Evolutionary conservation across 2,329 filamentous ascomycete genomes (phyloP).

Genomic region (Coniochaeta prunicola): DNA sequence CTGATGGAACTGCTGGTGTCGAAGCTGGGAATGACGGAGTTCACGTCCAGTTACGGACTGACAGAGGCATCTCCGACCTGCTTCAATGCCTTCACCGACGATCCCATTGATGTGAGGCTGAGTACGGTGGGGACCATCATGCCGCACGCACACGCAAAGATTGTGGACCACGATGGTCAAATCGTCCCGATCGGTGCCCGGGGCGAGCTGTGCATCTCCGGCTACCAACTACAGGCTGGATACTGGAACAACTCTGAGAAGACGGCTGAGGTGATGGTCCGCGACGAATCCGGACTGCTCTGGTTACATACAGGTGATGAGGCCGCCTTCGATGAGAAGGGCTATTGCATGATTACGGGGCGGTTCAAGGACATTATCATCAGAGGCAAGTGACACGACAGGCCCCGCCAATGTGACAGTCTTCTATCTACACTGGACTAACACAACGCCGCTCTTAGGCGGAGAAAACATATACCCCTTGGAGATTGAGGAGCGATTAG

Average conservation of each 20-base stretch:
- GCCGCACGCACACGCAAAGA: conserved; percentile 71
- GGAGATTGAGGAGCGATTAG: conserved; percentile 68
- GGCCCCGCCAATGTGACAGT: neutral
- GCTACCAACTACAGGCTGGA: conserved; percentile 65
- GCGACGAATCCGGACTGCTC: conserved; percentile 43
- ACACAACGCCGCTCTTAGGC: conserved; percentile 27
- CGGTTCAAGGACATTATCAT: conserved; percentile 78
- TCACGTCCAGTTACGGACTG: conserved; percentile 63
- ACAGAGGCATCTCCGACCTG: conserved; percentile 75
- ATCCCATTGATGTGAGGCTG: conserved; percentile 58
- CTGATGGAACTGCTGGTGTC: conserved; percentile 67
- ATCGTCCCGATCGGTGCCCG: conserved; percentile 59
- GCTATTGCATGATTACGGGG: conserved; percentile 67
- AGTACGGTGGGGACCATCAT: conserved; percentile 70
- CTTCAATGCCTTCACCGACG: conserved; percentile 72
- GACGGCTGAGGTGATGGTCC: conserved; percentile 54
- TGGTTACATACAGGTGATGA: conserved; percentile 66
- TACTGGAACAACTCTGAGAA: conserved; percentile 68
- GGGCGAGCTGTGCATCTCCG: conserved; percentile 71
- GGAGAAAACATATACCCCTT: conserved; percentile 70
- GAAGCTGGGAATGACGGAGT: conserved; percentile 68
- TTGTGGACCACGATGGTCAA: conserved; percentile 60
- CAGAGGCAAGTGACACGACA: conserved; percentile 37
- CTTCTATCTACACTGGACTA: neutral
- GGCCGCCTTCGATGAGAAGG: conserved; percentile 58